phyloP scores from a whole-genome alignment of 352 stramenopile species.

The Phytophthora tubulina region DNA sequence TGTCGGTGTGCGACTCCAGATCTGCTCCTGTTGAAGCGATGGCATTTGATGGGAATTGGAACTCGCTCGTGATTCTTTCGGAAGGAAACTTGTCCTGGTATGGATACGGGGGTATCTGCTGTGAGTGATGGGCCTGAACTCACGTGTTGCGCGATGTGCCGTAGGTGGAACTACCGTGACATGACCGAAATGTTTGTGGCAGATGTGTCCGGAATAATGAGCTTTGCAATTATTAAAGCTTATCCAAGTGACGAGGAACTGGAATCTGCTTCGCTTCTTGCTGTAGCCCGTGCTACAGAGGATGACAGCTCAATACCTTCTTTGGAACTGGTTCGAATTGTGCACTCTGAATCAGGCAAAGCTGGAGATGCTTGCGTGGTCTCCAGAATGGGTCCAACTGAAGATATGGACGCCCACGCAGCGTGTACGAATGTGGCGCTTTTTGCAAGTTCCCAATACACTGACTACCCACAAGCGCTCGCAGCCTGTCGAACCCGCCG shows the following conservation, averaged over 20 bases:
- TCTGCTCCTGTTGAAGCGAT: conserved; percentile 25
- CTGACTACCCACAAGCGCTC: conserved; percentile 6
- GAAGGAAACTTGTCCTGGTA: conserved; percentile 47
- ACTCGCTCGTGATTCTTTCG: conserved; percentile 33
- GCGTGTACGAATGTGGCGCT: conserved; percentile 8
- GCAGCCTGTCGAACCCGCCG: conserved; percentile 15
- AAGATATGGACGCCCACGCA: background rate
- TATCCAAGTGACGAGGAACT: background rate
- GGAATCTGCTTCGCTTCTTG: conserved; percentile 9
- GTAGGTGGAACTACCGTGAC: conserved; percentile 54
- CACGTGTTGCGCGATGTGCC: background rate
- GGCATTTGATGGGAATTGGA: conserved; percentile 24
- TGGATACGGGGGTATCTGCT: background rate
- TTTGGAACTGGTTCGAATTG: conserved; percentile 21
- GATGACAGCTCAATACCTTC: background rate
- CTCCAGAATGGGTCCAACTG: background rate
- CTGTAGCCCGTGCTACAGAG: conserved; percentile 9
- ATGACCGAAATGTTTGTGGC: conserved; percentile 37
- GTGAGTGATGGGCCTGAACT: background rate
- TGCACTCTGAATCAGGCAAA: conserved; percentile 1
- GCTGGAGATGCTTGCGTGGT: background rate
- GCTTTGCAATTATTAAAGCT: conserved; percentile 28
- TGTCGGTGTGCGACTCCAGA: conserved; percentile 26
- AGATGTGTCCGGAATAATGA: conserved; percentile 21
- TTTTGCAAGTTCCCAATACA: background rate